These are phyloP conservation scores for Lignosus rhinocerotis DNA, from an alignment of 1,284 basidiomycete genomes.

Conservation along the genomic window DNA sequence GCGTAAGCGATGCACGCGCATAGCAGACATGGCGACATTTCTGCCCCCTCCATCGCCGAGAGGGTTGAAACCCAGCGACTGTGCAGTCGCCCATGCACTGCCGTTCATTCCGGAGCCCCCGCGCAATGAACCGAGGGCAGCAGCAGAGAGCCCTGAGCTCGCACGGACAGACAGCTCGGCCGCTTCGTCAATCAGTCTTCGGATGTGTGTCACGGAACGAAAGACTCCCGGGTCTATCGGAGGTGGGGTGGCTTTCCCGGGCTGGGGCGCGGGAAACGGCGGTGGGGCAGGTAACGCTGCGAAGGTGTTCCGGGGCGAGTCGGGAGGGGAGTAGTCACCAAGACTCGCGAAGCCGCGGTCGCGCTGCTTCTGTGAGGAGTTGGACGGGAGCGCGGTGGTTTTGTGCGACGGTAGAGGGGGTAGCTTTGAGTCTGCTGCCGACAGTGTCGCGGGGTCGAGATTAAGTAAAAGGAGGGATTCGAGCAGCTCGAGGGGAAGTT, in stretches of 20 bases:
- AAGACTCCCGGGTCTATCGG: constrained; percentile 86
- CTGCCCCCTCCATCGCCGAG: constrained; percentile 55
- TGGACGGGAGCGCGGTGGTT: constrained; percentile 33
- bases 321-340: constrained; percentile 53
- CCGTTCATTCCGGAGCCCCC: constrained; percentile 34
- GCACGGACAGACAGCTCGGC: constrained; percentile 81
- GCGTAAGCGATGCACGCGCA: constrained; percentile 72
- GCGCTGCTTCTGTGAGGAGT: constrained; percentile 31
- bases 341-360: constrained; percentile 43
- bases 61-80: constrained; percentile 60
- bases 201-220: constrained; percentile 67
- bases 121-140: constrained; percentile 66
- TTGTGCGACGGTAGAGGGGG: constrained; percentile 29
- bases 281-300: constrained; percentile 39
- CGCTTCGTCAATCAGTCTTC: constrained; percentile 80
- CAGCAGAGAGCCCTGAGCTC: constrained; percentile 72
- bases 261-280: constrained; percentile 49
- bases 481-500: constrained; percentile 79
- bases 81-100: constrained; percentile 58
- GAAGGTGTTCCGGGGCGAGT: constrained; percentile 47
- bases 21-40: constrained; percentile 78
- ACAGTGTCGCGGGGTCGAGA: constrained; percentile 65
- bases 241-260: constrained; percentile 69
- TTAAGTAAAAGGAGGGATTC: constrained; percentile 78
- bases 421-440: constrained; percentile 46